Percentiles rank a stretch among this genome's conserved stretches.
Conservation (phyloP, 164 flowering plant species). For the Berberis vulgaris region DNA sequence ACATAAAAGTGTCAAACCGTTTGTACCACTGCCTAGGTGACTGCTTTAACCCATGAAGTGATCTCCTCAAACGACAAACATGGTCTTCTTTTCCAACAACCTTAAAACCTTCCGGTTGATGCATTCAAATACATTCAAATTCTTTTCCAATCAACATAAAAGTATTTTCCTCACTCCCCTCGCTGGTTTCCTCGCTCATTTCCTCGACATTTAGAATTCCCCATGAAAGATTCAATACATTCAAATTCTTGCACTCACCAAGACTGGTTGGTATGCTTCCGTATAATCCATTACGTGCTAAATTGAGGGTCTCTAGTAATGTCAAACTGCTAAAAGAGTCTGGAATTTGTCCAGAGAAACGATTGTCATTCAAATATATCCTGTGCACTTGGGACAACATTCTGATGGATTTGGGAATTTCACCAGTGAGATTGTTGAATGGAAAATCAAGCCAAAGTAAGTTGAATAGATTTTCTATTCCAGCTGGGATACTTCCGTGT, state of each 20-base stretch:
- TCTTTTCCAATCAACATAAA: too few relatives aligned
- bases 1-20: too few relatives aligned
- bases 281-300: not conserved
- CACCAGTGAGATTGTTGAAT: not conserved
- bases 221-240: not conserved
- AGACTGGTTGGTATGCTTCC: slow-evolving; percentile 7
- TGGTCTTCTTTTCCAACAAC: too few relatives aligned
- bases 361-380: not conserved
- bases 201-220: slow-evolving; percentile 3
- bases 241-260: not conserved
- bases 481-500: not conserved
- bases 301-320: not conserved
- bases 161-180: too few relatives aligned
- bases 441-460: not conserved
- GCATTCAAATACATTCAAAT: too few relatives aligned
- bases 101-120: too few relatives aligned
- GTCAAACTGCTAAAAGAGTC: not conserved
- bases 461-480: not conserved
- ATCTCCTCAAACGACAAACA: too few relatives aligned
- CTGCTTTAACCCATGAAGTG: too few relatives aligned
- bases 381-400: not conserved
- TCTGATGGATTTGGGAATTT: not conserved
- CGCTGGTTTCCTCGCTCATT: too few relatives aligned
- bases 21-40: too few relatives aligned
- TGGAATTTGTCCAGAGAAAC: slow-evolving; percentile 1